A percentile compares a stretch with the other conserved stretches of the same genome.
phyloP scores from a whole-genome alignment of 1,284 basidiomycete genomes.

The Volvariella surrecta region DNA sequence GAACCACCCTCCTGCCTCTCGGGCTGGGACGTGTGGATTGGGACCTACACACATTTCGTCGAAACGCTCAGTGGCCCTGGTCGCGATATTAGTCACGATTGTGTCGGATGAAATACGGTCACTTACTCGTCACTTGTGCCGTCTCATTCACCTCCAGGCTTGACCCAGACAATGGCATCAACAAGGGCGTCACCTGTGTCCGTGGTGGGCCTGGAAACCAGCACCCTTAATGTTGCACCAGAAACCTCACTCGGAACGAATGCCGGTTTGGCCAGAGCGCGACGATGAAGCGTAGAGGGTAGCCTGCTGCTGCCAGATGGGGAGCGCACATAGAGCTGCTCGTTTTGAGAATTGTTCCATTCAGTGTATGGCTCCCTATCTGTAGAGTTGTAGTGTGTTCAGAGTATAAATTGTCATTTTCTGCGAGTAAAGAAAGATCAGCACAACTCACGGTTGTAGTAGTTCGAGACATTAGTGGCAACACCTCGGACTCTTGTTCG shows the following conservation, averaged over 20 bases:
- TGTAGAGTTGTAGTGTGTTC: constrained; percentile 8
- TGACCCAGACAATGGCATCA: constrained; percentile 44
- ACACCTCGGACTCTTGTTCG: constrained; percentile 36
- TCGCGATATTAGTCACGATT: too few relatives aligned
- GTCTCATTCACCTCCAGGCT: constrained; percentile 44
- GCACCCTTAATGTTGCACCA: constrained; percentile 30
- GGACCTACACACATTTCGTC: constrained; percentile 31
- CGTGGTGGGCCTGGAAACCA: constrained; percentile 37
- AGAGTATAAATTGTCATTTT: not conserved
- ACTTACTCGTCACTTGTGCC: constrained; percentile 31
- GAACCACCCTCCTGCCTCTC: constrained; percentile 15
- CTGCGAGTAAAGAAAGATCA: too few relatives aligned
- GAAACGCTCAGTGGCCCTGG: constrained; percentile 31
- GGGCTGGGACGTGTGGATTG: constrained; percentile 14
- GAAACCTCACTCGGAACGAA: constrained; percentile 9
- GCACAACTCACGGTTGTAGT: constrained; percentile 10
- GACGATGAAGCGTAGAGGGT: constrained; percentile 19
- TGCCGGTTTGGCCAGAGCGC: constrained; percentile 13
- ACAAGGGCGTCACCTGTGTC: constrained; percentile 30
- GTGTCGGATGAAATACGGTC: not conserved
- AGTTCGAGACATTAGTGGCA: constrained; percentile 21
- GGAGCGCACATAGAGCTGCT: constrained; percentile 16
- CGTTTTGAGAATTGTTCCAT: constrained; percentile 16
- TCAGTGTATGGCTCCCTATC: constrained; percentile 14
- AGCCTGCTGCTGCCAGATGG: constrained; percentile 14